A percentile compares a stretch with the other conserved stretches of the same genome.
phyloP scores from a whole-genome alignment of 768 basidiomycete genomes.

The Neoboletus magnificus region DNA sequence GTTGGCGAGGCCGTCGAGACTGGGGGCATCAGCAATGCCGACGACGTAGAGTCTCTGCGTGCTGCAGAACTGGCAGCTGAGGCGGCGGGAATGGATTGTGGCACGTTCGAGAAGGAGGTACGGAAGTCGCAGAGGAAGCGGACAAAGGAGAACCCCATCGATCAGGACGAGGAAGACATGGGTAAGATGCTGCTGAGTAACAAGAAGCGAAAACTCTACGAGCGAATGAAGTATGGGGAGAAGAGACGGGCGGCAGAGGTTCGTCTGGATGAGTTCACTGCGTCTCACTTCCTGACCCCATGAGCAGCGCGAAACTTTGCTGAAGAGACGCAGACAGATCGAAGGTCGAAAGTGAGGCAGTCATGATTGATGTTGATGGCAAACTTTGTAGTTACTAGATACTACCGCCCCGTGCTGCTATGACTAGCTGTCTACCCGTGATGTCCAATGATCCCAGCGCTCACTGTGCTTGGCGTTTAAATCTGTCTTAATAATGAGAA shows the following conservation, averaged over 20 bases:
- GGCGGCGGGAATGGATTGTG: slow-evolving; percentile 77
- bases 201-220: slow-evolving; percentile 89
- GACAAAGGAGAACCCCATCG: slow-evolving; percentile 34
- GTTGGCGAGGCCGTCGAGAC: slow-evolving; percentile 29
- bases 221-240: slow-evolving; percentile 87
- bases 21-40: slow-evolving; percentile 31
- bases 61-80: slow-evolving; percentile 93
- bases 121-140: slow-evolving; percentile 52
- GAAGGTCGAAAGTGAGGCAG: slow-evolving; percentile 37
- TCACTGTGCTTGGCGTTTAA: too few species aligned
- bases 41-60: slow-evolving; percentile 68
- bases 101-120: slow-evolving; percentile 73
- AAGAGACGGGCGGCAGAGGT: slow-evolving; percentile 79
- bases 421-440: too few species aligned
- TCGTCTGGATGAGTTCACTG: slow-evolving; percentile 26
- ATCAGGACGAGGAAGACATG: slow-evolving; percentile 70
- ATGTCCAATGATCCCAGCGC: too few species aligned
- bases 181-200: slow-evolving; percentile 98
- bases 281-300: slow-evolving; percentile 8
- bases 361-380: not conserved
- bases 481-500: too few species aligned
- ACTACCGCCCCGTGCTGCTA: too few species aligned
- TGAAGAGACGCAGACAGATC: slow-evolving; percentile 54
- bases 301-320: slow-evolving; percentile 56
- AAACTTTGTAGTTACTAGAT: not conserved